Percentiles rank a stretch among this genome's conserved stretches.
These are phyloP conservation scores for Neocatenulostroma microsporum DNA, from an alignment of 2,329 filamentous ascomycete genomes.

Conservation along the genomic window DNA sequence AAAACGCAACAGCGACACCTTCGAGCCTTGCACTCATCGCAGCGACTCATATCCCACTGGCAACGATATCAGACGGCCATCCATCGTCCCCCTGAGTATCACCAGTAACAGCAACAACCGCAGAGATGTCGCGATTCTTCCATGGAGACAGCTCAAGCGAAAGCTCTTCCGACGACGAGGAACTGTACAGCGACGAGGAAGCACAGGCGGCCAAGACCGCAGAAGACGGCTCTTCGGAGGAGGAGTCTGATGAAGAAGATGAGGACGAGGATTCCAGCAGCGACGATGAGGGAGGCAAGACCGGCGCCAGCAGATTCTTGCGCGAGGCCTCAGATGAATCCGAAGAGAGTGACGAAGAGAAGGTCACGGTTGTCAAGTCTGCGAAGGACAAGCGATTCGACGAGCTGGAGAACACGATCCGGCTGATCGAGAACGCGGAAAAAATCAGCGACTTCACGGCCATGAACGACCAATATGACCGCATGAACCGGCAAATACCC, in stretches of 20 bases:
- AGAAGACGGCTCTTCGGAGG: constrained; percentile 35
- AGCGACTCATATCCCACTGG: no score
- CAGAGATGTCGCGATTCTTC: constrained; percentile 98
- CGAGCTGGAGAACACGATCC: constrained; percentile 83
- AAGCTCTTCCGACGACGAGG: constrained; percentile 89
- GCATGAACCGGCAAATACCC: constrained; percentile 51
- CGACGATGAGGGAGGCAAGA: constrained; percentile 52
- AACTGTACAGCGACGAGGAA: constrained; percentile 77
- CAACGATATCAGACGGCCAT: no score
- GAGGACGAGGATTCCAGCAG: constrained; percentile 42
- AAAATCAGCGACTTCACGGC: constrained; percentile 98
- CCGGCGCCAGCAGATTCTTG: constrained; percentile 78
- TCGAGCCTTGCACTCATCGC: no score
- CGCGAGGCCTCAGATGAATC: constrained; percentile 51
- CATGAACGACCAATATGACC: constrained; percentile 53
- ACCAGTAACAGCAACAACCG: no score
- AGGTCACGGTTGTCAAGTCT: constrained; percentile 82
- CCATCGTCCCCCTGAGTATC: no score
- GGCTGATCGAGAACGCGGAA: constrained; percentile 88
- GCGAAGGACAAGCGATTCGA: constrained; percentile 96
- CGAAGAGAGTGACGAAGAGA: constrained; percentile 77
- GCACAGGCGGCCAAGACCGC: constrained; percentile 49
- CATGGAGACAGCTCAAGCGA: constrained; percentile 94
- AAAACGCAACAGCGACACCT: no score
- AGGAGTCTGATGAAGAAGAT: constrained; percentile 46